A percentile compares a stretch with the other conserved stretches of the same genome.
Conservation (phyloP, 202 grass and related monocot genomes). For the Bolboschoenoplectus hybrid region DNA sequence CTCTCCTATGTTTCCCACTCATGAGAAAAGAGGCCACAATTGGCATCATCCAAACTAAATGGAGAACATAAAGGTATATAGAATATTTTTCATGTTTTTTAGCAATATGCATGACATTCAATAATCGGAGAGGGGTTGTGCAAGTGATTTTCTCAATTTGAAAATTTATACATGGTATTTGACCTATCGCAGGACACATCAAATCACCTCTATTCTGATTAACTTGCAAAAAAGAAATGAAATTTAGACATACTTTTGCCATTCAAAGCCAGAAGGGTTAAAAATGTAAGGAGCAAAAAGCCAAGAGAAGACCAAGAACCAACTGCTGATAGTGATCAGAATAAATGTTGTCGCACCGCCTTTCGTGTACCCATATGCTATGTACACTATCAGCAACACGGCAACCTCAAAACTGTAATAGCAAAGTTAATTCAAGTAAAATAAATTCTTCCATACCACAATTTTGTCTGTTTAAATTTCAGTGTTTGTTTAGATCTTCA, state of each 20-base stretch:
- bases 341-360: conserved; percentile 80
- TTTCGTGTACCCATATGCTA: conserved; percentile 86
- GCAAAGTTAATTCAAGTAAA: neutral
- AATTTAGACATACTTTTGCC: conserved; percentile 84
- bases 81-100: neutral
- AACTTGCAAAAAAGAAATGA: conserved; percentile 17
- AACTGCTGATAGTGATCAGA: conserved; percentile 90
- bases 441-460: neutral
- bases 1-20: neutral
- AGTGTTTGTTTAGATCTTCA: neutral
- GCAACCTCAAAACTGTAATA: conserved; percentile 90
- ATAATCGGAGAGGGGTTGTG: neutral
- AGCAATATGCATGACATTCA: neutral
- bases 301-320: conserved; percentile 93
- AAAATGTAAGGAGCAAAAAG: conserved; percentile 97
- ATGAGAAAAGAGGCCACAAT: neutral
- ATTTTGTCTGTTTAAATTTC: conserved; percentile 1
- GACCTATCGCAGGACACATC: neutral
- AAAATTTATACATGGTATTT: neutral
- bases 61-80: neutral
- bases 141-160: conserved; percentile 5
- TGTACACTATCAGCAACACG: conserved; percentile 85
- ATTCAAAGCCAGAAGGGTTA: conserved; percentile 99
- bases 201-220: neutral
- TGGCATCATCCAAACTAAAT: neutral